Evolutionary conservation across 208 protist genomes (phyloP), one percentile per base, ranked within the genome.

Genomic region (Trypanosoma caninum): DNA sequence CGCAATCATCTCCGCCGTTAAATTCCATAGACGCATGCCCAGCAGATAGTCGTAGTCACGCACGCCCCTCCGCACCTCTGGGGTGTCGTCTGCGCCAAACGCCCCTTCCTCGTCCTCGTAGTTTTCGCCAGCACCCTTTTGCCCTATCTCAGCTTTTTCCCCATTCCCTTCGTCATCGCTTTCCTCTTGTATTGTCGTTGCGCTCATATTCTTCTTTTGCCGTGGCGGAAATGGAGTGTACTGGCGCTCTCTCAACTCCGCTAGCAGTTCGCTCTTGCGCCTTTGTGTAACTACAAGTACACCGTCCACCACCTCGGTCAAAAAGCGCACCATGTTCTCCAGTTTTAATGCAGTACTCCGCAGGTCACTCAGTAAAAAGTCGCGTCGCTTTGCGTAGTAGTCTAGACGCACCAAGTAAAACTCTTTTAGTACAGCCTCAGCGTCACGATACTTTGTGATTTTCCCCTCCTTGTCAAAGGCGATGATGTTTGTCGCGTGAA

Each of bases 21-120:
- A 78, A 51, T 55, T 94, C 97, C 94, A 99, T 38, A 99, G 66
- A 59, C 95, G 89, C 97, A 99, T 99, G 37, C 78, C 83, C 2
- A 99, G 87, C 16, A 99, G 87, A 80, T 99, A 99, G 78, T 99
- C 94, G 79, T 99, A 99, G 52, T 91, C 97, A 13, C 77, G 74
- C 30, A 74, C 72, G 6, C 80, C 87, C 9, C 75, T 73, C 37
- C 70, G 62, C 56, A 87, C 53, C 74, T 94, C 84, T 9, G 84
- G 80, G 16, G 67, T 52, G 7, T 86, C 80, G 3, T 48, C 78
- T 28, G 59, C 54, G 5, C 45, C 35, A 50, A n/a, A 28, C 35
- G 74, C 38, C n/a, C 18, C 52, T 33, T 35, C 60, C 16, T 50
- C 28, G n/a, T 22, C 20, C 41, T 44, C 27, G 16, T 25, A n/a